Evolutionary conservation across 1,284 basidiomycete species (phyloP).

Genomic region (Cutaneotrichosporon curvatum): DNA sequence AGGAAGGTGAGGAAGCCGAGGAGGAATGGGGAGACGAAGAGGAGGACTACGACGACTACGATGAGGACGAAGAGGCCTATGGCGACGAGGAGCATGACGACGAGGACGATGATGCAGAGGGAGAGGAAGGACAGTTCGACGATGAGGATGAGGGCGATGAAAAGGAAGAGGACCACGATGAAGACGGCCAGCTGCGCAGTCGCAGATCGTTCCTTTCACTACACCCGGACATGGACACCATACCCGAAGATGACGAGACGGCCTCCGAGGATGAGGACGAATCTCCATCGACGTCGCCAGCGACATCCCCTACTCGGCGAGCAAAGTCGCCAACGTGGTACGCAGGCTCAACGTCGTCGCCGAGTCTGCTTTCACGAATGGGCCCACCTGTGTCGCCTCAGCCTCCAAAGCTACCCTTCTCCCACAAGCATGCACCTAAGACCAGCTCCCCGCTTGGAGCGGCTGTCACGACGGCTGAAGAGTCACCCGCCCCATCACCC

Average conservation of each 20-base stretch:
- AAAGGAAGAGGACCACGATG: conserved; percentile 19
- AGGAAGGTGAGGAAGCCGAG: conserved; percentile 13
- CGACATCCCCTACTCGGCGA: not conserved
- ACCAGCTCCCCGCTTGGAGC: conserved; percentile 33
- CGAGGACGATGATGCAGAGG: conserved; percentile 16
- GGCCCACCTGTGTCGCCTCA: conserved; percentile 6
- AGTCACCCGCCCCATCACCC: not conserved
- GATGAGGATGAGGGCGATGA: conserved; percentile 22
- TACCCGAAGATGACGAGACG: conserved; percentile 24
- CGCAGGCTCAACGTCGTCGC: conserved; percentile 1
- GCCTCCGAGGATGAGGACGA: conserved; percentile 13
- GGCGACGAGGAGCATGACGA: conserved; percentile 17
- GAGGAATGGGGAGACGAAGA: conserved; percentile 14
- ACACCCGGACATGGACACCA: conserved; percentile 27
- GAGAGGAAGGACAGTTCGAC: conserved; percentile 17
- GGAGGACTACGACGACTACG: conserved; percentile 18
- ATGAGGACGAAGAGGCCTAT: conserved; percentile 19
- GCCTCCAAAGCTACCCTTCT: not conserved
- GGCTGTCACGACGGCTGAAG: conserved; percentile 1
- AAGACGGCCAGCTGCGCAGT: conserved; percentile 6
- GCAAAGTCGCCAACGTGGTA: conserved; percentile 37
- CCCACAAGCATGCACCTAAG: conserved; percentile 35
- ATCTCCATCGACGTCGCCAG: not conserved
- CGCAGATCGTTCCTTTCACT: conserved; percentile 15
- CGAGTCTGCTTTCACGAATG: conserved; percentile 9